These are phyloP conservation scores for Gomphus sp. DNA, from an alignment of 1,284 basidiomycete genomes.

Conservation along the genomic window DNA sequence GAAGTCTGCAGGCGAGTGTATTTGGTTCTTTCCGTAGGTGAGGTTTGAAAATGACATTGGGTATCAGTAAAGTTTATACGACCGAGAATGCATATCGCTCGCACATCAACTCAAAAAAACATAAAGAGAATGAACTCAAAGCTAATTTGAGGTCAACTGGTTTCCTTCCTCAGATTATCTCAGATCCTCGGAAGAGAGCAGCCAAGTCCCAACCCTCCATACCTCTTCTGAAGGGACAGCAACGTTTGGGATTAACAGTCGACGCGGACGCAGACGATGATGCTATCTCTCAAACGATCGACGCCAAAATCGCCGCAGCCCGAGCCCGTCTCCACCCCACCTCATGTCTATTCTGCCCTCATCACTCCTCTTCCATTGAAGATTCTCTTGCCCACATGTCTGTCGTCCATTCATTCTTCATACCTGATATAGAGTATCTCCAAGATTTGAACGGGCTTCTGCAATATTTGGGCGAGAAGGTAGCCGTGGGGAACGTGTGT, in stretches of 20 bases:
- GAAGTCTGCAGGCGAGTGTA: slow-evolving; percentile 69
- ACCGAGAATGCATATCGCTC: slow-evolving; percentile 86
- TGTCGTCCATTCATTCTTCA: slow-evolving; percentile 83
- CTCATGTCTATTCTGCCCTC: slow-evolving; percentile 84
- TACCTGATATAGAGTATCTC: slow-evolving; percentile 91
- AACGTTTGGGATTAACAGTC: slow-evolving; percentile 19
- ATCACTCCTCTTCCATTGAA: slow-evolving; percentile 43
- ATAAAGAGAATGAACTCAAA: slow-evolving; percentile 73
- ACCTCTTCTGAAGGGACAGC: neutral
- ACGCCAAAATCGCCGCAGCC: slow-evolving; percentile 70
- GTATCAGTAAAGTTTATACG: slow-evolving; percentile 75
- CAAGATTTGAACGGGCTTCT: slow-evolving; percentile 79
- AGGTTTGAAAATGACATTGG: slow-evolving; percentile 2
- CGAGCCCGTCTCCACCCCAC: slow-evolving; percentile 52
- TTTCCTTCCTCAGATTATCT: neutral
- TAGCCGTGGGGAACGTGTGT: slow-evolving; percentile 89
- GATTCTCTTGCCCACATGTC: slow-evolving; percentile 87
- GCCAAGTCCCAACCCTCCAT: slow-evolving; percentile 5
- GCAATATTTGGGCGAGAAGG: slow-evolving; percentile 86
- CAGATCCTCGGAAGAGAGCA: neutral
- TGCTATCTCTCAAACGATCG: slow-evolving; percentile 47
- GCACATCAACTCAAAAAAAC: slow-evolving; percentile 86
- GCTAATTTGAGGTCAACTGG: slow-evolving; percentile 21
- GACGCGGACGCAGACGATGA: slow-evolving; percentile 30
- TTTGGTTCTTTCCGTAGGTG: neutral